Percentiles rank a stretch among this genome's conserved stretches.
Conservation (phyloP, 2,329 filamentous ascomycete genomes). For the Ascochyta rabiei region DNA sequence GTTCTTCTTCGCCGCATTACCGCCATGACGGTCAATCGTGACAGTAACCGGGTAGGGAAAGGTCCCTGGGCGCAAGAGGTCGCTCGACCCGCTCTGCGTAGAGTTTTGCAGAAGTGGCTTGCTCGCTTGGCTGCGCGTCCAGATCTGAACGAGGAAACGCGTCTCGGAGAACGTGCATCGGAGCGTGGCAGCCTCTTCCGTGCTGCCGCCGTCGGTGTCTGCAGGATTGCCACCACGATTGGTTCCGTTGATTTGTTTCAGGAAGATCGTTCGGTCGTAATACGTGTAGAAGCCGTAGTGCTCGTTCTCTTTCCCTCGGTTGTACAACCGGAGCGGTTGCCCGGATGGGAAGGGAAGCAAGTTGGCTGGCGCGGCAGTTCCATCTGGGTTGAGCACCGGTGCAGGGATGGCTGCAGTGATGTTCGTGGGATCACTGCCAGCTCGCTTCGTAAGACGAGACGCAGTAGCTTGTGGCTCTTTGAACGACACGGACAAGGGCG, state of each 20-base stretch:
- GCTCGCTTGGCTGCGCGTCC: slow-evolving; percentile 58
- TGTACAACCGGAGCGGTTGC: slow-evolving; percentile 84
- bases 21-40: slow-evolving; percentile 66
- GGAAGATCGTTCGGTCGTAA: slow-evolving; percentile 85
- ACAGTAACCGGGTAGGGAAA: slow-evolving; percentile 68
- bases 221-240: slow-evolving; percentile 49
- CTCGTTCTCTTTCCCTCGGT: slow-evolving; percentile 79
- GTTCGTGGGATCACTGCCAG: slow-evolving; percentile 42
- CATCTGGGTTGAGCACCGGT: slow-evolving; percentile 68
- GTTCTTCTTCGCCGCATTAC: slow-evolving; percentile 59
- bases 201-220: slow-evolving; percentile 59
- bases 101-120: slow-evolving; percentile 42
- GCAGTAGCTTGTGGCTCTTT: slow-evolving; percentile 51
- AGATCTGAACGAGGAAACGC: slow-evolving; percentile 66
- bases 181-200: slow-evolving; percentile 52
- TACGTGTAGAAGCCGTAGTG: slow-evolving; percentile 96
- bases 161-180: slow-evolving; percentile 67
- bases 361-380: slow-evolving; percentile 72
- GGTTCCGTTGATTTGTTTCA: slow-evolving; percentile 65
- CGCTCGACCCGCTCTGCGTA: slow-evolving; percentile 44
- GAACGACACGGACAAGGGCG: slow-evolving; percentile 86
- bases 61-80: slow-evolving; percentile 59
- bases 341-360: slow-evolving; percentile 71
- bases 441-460: slow-evolving; percentile 47
- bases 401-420: slow-evolving; percentile 65